Evolutionary conservation across 2,329 filamentous ascomycete species (phyloP).

Genomic region (Neofusicoccum cordaticola): DNA sequence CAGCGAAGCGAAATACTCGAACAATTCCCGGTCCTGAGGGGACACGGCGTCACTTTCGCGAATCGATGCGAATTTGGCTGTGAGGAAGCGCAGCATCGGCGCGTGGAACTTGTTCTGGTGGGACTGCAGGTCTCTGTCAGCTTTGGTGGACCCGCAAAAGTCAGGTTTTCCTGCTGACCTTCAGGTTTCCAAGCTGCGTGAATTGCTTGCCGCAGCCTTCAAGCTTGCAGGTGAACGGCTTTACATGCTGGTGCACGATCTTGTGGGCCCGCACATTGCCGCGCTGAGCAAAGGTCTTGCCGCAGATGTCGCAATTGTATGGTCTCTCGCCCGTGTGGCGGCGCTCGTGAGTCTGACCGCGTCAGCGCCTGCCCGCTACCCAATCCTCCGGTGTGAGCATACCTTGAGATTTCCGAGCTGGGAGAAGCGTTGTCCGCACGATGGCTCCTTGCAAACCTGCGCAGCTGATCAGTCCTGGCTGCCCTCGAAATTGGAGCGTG

Average conservation of each 20-base stretch:
- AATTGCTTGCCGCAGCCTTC: conserved; percentile 86
- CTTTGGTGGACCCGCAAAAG: conserved; percentile 16
- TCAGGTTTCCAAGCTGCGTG: conserved; percentile 87
- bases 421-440: conserved; percentile 78
- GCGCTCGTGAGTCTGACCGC: conserved; percentile 71
- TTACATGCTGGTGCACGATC: conserved; percentile 73
- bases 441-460: conserved; percentile 64
- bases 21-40: conserved; percentile 70
- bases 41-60: conserved; percentile 61
- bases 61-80: conserved; percentile 65
- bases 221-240: conserved; percentile 77
- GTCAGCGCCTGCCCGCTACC: background rate
- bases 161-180: conserved; percentile 53
- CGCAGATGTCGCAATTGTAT: conserved; percentile 75
- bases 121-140: conserved; percentile 50
- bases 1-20: conserved; percentile 79
- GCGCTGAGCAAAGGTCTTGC: conserved; percentile 78
- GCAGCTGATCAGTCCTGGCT: conserved; percentile 19
- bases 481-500: background rate
- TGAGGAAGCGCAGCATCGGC: conserved; percentile 67
- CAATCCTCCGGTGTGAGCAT: conserved; percentile 25
- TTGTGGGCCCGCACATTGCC: conserved; percentile 83
- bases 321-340: conserved; percentile 86
- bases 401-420: conserved; percentile 90
- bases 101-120: conserved; percentile 95